phyloP scores from a whole-genome alignment of 2,329 filamentous ascomycete genomes.

The Sordariomycetes sp. region DNA sequence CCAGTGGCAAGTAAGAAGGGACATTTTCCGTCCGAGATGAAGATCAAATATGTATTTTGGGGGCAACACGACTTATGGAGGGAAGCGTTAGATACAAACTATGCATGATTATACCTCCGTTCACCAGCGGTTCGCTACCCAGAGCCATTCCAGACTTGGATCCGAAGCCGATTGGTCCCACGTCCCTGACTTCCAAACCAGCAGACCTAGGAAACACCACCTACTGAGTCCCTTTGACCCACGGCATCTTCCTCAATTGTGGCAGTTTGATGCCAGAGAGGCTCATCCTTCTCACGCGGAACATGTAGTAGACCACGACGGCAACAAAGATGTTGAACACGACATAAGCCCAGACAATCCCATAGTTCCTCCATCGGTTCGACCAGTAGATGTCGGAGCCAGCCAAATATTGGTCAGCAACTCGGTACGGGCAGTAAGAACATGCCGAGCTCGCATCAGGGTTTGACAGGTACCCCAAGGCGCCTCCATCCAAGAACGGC shows the following conservation, averaged over 20 bases:
- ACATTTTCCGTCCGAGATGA: too few relatives aligned
- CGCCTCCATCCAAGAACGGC: constrained; percentile 27
- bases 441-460: constrained; percentile 24
- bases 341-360: constrained; percentile 43
- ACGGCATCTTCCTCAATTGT: neutral
- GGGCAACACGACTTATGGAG: too few relatives aligned
- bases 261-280: neutral
- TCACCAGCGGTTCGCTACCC: too few relatives aligned
- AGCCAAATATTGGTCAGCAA: constrained; percentile 36
- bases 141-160: too few relatives aligned
- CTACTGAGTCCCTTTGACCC: neutral
- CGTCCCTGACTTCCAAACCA: neutral
- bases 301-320: constrained; percentile 21
- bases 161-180: too few relatives aligned
- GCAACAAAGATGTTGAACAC: constrained; percentile 41
- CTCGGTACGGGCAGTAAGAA: constrained; percentile 35
- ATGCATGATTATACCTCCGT: too few relatives aligned
- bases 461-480: constrained; percentile 38
- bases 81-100: too few relatives aligned
- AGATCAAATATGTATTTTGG: too few relatives aligned
- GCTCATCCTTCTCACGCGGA: neutral
- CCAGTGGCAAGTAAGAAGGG: too few relatives aligned
- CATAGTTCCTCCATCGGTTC: constrained; percentile 54
- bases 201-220: too few relatives aligned
- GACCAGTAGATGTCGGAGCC: constrained; percentile 35